phyloP scores from a whole-genome alignment of 805 yeast genomes.

The Sugiyamaella smithiae region DNA sequence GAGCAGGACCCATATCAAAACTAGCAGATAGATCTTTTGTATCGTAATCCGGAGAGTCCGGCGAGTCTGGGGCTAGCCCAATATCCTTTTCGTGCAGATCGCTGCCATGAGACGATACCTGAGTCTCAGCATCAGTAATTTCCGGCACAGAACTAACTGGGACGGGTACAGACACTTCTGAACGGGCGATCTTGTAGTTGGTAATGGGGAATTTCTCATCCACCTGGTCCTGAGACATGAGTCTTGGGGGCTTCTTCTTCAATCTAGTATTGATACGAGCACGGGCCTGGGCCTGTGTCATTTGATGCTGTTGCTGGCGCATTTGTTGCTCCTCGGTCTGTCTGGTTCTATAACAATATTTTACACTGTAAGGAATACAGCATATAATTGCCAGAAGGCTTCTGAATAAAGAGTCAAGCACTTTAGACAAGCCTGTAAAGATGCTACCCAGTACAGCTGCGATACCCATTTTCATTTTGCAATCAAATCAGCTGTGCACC shows the following conservation, averaged over 20 bases:
- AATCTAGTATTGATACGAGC: constrained; percentile 14
- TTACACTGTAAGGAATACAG: constrained; percentile 24
- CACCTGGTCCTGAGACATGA: constrained; percentile 30
- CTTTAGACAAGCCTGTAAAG: too few species aligned
- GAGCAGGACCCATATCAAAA: constrained; percentile 1
- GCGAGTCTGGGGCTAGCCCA: constrained; percentile 3
- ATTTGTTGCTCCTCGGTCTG: constrained; percentile 21
- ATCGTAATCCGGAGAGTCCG: not conserved
- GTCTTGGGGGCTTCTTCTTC: constrained; percentile 24
- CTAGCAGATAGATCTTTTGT: not conserved
- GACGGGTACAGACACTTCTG: not conserved
- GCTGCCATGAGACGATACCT: too few species aligned
- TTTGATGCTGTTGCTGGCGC: constrained; percentile 12
- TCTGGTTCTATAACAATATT: constrained; percentile 32
- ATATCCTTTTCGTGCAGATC: not conserved
- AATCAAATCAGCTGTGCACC: not conserved
- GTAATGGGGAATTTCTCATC: constrained; percentile 33
- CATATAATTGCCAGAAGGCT: constrained; percentile 17
- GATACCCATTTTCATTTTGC: constrained; percentile 2
- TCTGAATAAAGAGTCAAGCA: too few species aligned
- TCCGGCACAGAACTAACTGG: not conserved
- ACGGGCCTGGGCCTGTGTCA: constrained; percentile 12
- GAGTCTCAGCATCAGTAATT: not conserved
- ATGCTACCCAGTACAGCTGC: too few species aligned
- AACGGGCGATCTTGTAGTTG: constrained; percentile 27